Evolutionary conservation across 495 filamentous ascomycete species (phyloP), one percentile per base, ranked within the genome.

Genomic region (Geoglossum glabrum): DNA sequence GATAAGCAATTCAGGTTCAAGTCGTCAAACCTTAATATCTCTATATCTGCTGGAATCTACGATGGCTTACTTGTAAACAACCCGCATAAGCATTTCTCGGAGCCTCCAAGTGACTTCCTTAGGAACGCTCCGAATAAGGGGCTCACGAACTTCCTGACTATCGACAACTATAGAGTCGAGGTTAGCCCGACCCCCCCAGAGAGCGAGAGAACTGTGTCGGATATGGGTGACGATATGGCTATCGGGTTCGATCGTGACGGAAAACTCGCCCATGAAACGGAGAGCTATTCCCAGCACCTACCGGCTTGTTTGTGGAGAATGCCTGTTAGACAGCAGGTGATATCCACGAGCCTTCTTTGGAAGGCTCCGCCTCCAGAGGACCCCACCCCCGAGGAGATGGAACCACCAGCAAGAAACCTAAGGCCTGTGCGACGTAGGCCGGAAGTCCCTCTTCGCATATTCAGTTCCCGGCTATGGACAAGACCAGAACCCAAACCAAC

Each of bases 131-230:
- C 69, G 0, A 66, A 63, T 26, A 67, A 67, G 9, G 61, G 64
- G 34, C 68, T 63, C 54, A 55, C 69, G 57, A 72, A 72, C 60
- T 70, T 70, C 60, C 54, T 73, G 38, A 62, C 74, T 21, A 57
- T 72, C 52, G 61, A 71, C 0, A 69, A 69, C 15, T 52, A 28
- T 26, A 57, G 56, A 65, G 62, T 52, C 3, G 2, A 28, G 30
- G n/a, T 66, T 66, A 78, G 72, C 57, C 73, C 74, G 6, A 79
- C 72, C 50, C 76, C 74, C 45, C 74, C 73, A 0, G 71, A 74
- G 62, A 65, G 68, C 26, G 49, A 69, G 46, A 60, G 63, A 19
- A 64, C 60, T 28, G 31, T 56, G 27, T 59, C 60, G 3, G 65
- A 64, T 31, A 33, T 52, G 0, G 64, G 64, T 30, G 49, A 27